Base-by-base conservation (phyloP, 2,329 filamentous ascomycete species). In the Fulvia fulva region DNA sequence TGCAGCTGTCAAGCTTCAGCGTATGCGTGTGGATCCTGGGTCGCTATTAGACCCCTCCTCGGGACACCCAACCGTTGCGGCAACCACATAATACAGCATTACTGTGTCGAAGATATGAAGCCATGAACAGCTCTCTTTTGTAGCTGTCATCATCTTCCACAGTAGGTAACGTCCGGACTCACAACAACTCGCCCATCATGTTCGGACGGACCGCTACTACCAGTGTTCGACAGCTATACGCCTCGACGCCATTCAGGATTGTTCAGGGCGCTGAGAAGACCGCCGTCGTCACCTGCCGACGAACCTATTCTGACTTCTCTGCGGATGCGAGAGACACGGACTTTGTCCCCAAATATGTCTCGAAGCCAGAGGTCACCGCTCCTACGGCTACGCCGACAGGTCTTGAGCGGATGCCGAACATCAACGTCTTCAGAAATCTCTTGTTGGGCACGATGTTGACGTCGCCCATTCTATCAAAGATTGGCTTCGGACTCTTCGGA, bases 371-470 rank as follows among this genome's bases (percentile, higher is more conserved):
- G 51, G 49, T n/a, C 19, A 53, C 52, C 28, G 52, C 53, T 30
- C 30, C 37, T 30, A 47, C 59, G 25, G n/a, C 57, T 8, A n/a
- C 55, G 19, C 37, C 58, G n/a, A 54, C 63, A 50, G 64, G 58
- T 19, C 57, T 67, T 19, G 57, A 63, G 37, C 59, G 65, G 16
- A 44, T 67, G 7, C 61, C 65, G 1, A 66, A 64, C 11, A 54
- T 59, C 45, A 71, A 63, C 51, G 57, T 73, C 14, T 46, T 73
- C 9, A 62, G 72, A 22, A 71, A 65, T 34, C 53, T 74, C 21
- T 46, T 72, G 6, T 61, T 73, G 22, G 68, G 69, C 45, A 60
- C 64, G 16, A 66, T 71, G 22, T 70, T 73, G 53, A 70, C 70
- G 1, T 70, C 67, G 3, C 68, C 71, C 1, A 43, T 66, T 4